These are phyloP conservation scores for Elaphomyces granulatus DNA, from an alignment of 495 filamentous ascomycete species.

Conservation along the genomic window DNA sequence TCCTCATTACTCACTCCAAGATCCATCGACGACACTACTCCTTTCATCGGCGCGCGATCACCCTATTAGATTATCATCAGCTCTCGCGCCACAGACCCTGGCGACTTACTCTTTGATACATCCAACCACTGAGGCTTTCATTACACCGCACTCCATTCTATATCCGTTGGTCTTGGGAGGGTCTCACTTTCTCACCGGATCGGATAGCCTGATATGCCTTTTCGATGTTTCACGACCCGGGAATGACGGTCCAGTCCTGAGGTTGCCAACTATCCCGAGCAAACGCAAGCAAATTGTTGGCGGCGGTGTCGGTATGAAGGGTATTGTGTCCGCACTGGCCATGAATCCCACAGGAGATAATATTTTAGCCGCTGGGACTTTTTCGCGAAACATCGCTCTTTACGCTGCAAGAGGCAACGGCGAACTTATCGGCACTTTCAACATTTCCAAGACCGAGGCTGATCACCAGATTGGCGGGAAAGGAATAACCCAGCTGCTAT, in stretches of 20 bases:
- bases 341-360: constrained; percentile 32
- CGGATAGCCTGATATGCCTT: constrained; percentile 52
- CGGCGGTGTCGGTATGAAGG: constrained; percentile 67
- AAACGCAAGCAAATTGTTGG: constrained; percentile 54
- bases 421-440: constrained; percentile 54
- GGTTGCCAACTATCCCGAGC: constrained; percentile 61
- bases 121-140: constrained; percentile 64
- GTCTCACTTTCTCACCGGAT: constrained; percentile 54
- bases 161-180: constrained; percentile 44
- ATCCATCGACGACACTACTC: constrained; percentile 51
- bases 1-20: constrained; percentile 53
- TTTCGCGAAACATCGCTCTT: constrained; percentile 58
- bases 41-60: constrained; percentile 54
- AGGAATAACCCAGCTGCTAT: constrained; percentile 60
- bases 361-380: constrained; percentile 72
- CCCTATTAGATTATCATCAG: constrained; percentile 60
- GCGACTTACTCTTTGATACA: constrained; percentile 59
- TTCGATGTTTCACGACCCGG: constrained; percentile 63
- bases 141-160: constrained; percentile 57
- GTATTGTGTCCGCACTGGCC: constrained; percentile 56
- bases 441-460: constrained; percentile 24
- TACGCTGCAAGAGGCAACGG: constrained; percentile 58
- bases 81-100: constrained; percentile 30
- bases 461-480: constrained; percentile 38
- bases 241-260: constrained; percentile 41